Base-by-base conservation (phyloP, 1,139 yeast genomes). In the Saccharomyces uvarum region DNA sequence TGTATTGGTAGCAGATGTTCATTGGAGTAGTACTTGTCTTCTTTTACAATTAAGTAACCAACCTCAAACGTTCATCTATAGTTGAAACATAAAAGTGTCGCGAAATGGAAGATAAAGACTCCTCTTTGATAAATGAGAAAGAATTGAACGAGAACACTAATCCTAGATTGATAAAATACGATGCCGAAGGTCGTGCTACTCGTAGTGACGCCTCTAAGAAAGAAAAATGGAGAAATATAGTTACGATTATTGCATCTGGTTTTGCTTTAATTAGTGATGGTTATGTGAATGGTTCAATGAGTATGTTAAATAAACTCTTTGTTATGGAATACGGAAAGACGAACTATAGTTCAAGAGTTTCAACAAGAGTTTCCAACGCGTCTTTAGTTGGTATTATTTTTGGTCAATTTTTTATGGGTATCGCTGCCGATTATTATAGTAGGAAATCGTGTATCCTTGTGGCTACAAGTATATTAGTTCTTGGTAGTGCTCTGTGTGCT, bases 201-300 rank as follows among this genome's bases (percentile, higher is more conserved):
- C 51, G 28, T 49, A 44, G 19, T 29, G 24, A 49, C 7, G 8
- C 51, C n/a, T 16, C 19, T 21, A 19, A 21, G 56, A 56, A 66
- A 68, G 60, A 52, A 50, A 38, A 38, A 38, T 51, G 49, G 54
- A 56, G 51, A 70, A 69, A 54, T 75, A 74, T 62, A 81, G 95
- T 88, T 87, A 38, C 96, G 5, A 88, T 91, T 49, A 78, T 88
- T 60, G 84, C 90, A 21, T 83, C 96, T 0, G 97, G 97, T 60
- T 93, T 96, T 1, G 97, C 97, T 54, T 76, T 90, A 53, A 88
- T 90, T 69, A 84, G 93, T 29, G 97, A 90, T 71, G 97, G 97
- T 56, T 89, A 89, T 67, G 86, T 88, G 60, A 89, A 89, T 71
- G 86, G 86, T 72, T 83, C 93, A 51, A 86, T 88, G 57, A 81